Percentiles rank a stretch among this genome's conserved stretches.
These are phyloP conservation scores for Endothia cerciana DNA, from an alignment of 2,329 filamentous ascomycete species.

Conservation along the genomic window DNA sequence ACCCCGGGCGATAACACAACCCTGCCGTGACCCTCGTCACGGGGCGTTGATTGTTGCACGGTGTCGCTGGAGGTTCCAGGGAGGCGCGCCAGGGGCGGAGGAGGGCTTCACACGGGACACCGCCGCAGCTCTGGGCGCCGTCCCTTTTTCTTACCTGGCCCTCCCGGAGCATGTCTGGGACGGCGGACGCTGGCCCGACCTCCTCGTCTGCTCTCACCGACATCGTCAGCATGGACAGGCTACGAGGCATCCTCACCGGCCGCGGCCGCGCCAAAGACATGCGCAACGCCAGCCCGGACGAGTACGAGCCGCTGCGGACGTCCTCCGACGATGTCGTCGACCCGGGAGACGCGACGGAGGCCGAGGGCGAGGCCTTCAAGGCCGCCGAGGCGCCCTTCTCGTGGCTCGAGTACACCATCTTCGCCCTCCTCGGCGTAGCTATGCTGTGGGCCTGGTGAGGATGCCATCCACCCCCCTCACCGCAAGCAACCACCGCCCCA, in stretches of 20 bases:
- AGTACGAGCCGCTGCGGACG: conserved; percentile 35
- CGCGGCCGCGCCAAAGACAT: conserved; percentile 37
- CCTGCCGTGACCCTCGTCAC: background rate
- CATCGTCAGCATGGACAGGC: conserved; percentile 25
- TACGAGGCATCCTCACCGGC: conserved; percentile 25
- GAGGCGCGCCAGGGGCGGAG: background rate
- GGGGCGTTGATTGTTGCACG: background rate
- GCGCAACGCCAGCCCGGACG: conserved; percentile 25
- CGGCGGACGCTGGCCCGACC: background rate
- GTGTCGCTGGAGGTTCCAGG: background rate
- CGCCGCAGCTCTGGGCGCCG: background rate
- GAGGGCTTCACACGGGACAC: background rate
- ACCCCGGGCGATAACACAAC: background rate
- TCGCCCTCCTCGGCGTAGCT: conserved; percentile 81
- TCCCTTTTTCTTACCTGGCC: background rate
- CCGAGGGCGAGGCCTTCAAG: conserved; percentile 36
- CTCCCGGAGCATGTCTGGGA: background rate
- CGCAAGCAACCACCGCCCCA: conserved; percentile 17
- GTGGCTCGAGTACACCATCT: conserved; percentile 84
- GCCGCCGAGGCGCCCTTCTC: conserved; percentile 65
- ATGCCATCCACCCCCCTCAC: conserved; percentile 4
- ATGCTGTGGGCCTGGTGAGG: conserved; percentile 97
- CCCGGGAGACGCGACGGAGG: conserved; percentile 30
- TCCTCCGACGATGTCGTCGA: conserved; percentile 33
- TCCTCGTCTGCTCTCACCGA: background rate